phyloP scores from a whole-genome alignment of 345 rosid genomes.

The Durio zibethinus region DNA sequence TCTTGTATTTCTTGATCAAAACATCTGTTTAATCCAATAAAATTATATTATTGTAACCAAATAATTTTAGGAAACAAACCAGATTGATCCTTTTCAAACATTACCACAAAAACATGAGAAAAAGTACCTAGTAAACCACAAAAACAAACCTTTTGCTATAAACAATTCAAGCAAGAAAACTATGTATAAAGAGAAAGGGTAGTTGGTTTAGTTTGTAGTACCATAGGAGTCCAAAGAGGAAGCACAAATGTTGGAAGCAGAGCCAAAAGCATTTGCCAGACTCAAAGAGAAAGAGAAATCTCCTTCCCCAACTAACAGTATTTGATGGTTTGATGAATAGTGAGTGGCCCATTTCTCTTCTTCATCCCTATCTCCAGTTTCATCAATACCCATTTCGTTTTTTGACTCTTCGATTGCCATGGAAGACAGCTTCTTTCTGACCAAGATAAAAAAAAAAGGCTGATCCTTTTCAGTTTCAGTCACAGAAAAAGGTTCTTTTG shows the following conservation, averaged over 20 bases:
- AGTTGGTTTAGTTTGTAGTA: neutral
- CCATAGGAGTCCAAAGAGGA: constrained; percentile 51
- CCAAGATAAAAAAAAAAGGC: too few relatives aligned
- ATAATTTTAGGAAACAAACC: neutral
- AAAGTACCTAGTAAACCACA: too few relatives aligned
- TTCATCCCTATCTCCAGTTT: neutral
- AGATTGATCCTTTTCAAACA: neutral
- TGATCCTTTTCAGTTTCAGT: neutral
- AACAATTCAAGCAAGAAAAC: neutral
- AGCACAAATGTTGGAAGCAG: constrained; percentile 48
- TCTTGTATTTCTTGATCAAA: constrained; percentile 35
- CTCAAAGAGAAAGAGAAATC: constrained; percentile 55
- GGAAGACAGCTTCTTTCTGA: too few relatives aligned
- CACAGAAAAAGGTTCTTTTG: too few relatives aligned
- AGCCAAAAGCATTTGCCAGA: constrained; percentile 40
- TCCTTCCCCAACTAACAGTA: constrained; percentile 53
- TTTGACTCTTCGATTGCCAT: neutral
- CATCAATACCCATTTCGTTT: neutral
- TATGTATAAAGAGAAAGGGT: neutral
- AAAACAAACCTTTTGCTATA: neutral
- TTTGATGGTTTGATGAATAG: neutral
- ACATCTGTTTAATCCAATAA: constrained; percentile 20
- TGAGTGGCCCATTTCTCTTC: neutral
- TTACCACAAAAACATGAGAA: too few relatives aligned
- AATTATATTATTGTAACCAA: neutral